A percentile compares a stretch with the other conserved stretches of the same genome.
These are phyloP conservation scores for Gentiana dahurica DNA, from an alignment of 257 asterid species.

Conservation along the genomic window DNA sequence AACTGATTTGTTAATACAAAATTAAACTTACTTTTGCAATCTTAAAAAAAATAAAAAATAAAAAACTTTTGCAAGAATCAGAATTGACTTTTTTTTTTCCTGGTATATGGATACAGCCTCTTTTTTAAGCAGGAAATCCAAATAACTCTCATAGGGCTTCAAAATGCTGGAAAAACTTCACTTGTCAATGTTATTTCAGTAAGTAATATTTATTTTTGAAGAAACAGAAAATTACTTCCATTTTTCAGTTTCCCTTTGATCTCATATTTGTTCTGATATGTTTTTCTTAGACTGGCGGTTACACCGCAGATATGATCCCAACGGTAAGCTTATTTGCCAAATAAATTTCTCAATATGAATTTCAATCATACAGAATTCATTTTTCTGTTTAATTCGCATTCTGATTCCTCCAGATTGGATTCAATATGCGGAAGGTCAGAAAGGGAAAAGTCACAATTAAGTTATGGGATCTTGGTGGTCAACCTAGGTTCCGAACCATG, in stretches of 20 bases:
- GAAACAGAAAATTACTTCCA: not conserved
- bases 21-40: not conserved
- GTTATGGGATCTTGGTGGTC: conserved; percentile 99
- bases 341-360: not conserved
- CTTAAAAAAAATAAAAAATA: no score
- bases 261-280: conserved; percentile 3
- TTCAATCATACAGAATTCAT: not conserved
- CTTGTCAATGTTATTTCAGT: conserved; percentile 92
- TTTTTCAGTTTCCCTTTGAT: conserved; percentile 1
- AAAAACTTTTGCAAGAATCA: not conserved
- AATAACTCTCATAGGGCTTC: conserved; percentile 89
- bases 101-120: conserved; percentile 40
- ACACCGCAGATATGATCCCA: conserved; percentile 98
- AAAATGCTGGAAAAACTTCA: conserved; percentile 96
- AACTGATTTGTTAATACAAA: no score
- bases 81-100: not conserved
- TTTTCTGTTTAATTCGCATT: not conserved
- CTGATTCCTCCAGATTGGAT: conserved; percentile 58
- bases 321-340: conserved; percentile 50
- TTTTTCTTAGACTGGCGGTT: conserved; percentile 85
- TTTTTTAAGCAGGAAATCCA: conserved; percentile 99
- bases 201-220: conserved; percentile 20
- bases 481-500: conserved; percentile 93
- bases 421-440: conserved; percentile 91
- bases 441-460: conserved; percentile 96